phyloP scores from a whole-genome alignment of 176 grass and related monocot genomes.

The Poa annua region DNA sequence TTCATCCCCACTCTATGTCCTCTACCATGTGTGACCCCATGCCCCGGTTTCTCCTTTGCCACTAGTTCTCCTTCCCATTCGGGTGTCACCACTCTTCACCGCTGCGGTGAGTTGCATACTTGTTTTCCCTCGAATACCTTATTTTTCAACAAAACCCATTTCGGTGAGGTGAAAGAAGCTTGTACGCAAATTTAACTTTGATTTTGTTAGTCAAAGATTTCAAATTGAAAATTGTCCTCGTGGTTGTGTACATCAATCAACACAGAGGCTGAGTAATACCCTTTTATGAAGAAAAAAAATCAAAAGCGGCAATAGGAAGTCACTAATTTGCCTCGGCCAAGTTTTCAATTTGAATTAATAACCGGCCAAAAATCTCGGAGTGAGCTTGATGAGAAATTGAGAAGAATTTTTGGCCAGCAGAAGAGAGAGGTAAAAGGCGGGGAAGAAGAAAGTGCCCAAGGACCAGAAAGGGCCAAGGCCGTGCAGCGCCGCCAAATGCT shows the following conservation, averaged over 20 bases:
- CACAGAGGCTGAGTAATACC: not conserved
- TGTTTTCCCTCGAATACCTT: not conserved
- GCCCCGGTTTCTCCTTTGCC: not conserved
- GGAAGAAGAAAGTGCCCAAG: not conserved
- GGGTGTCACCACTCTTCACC: not conserved
- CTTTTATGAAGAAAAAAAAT: not conserved
- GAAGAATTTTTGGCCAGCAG: no score
- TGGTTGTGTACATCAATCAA: not conserved
- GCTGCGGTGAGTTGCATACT: no score
- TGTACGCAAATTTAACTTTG: not conserved
- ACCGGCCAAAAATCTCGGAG: no score
- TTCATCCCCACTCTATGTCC: not conserved
- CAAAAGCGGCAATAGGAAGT: not conserved
- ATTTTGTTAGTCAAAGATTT: not conserved
- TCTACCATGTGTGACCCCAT: not conserved
- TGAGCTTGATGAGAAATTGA: not conserved
- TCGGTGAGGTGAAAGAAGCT: not conserved
- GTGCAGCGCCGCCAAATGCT: not conserved
- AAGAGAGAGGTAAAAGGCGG: not conserved
- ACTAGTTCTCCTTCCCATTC: not conserved
- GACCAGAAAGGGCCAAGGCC: not conserved
- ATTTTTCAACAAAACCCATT: not conserved
- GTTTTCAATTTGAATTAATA: not conserved
- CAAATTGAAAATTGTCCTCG: not conserved
- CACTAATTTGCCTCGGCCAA: not conserved